Evolutionary conservation across 2,329 filamentous ascomycete species (phyloP), one percentile per base, ranked within the genome.

Genomic region (Xylogone sp.): DNA sequence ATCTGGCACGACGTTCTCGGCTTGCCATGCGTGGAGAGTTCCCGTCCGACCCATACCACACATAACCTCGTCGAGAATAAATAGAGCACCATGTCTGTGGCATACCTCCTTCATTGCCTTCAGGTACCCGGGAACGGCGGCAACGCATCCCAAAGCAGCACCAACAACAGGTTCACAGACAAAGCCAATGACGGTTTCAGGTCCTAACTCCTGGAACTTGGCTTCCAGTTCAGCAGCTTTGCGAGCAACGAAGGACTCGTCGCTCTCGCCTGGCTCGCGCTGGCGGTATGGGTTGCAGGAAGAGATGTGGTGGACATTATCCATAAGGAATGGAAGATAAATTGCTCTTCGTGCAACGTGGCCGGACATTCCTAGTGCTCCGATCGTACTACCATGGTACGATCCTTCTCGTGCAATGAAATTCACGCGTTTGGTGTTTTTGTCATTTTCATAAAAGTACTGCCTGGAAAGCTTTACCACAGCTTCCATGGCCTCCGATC

Each of bases 21-120:
- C 68, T 58, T 82, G 72, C 77, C 76, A 83, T 13, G 77, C 75
- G 70, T 85, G 74, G 60, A 84, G 61, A 53, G 67, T 75, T 2
- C 77, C 78, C 3, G 69, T 70, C 2, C 79, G 70, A 9, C 79
- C 79, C 69, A 77, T 75, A 4, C 79, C 79, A 54, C 74, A 77
- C 82, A 87, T 86, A 51, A 86, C 73, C 62, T 93, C 89, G 61
- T 94, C 90, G 0, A 93, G 69, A 44, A 93, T 85, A n/a, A 94
- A 73, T 0, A 94, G 76, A 0, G 85, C 82, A 0, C 86, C 88
- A 61, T 93, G 75, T 54, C 80, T 81, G 48, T 86, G 77, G 64
- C 89, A 94, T 1, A 94, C 72, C 2, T 72, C 70, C 60, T 79
- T 79, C 68, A 93, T 81, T 1, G 84, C 86, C 47, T 74, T 69